phyloP scores from a whole-genome alignment of 192 early-diverging fungal genomes.

The Blastocladiella britannica region DNA sequence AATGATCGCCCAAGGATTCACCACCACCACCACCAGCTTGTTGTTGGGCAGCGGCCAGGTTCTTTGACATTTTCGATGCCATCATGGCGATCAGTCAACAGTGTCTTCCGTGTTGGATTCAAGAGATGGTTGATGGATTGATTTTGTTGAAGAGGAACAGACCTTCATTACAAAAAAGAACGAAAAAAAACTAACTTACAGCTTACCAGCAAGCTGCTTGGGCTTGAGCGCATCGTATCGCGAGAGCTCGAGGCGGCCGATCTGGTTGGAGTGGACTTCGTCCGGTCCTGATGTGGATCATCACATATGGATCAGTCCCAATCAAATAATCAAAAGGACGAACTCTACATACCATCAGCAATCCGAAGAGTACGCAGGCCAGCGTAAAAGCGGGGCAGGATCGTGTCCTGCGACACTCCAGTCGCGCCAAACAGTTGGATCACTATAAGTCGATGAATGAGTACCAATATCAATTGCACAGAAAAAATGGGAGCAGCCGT shows the following conservation, averaged over 20 bases:
- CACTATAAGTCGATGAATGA: conserved; percentile 11
- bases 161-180: too few species aligned
- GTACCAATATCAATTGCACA: too few species aligned
- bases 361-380: conserved; percentile 60
- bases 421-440: conserved; percentile 86
- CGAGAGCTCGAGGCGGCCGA: conserved; percentile 54
- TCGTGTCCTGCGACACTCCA: conserved; percentile 72
- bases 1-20: too few species aligned
- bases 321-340: conserved; percentile 1
- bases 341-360: conserved; percentile 50
- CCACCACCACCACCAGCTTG: too few species aligned
- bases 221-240: conserved; percentile 20
- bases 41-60: too few species aligned
- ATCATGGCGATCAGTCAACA: too few species aligned
- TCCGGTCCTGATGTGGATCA: conserved; percentile 37
- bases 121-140: too few species aligned
- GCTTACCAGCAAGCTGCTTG: conserved; percentile 1
- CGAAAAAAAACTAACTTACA: too few species aligned
- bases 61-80: too few species aligned
- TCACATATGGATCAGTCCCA: not conserved
- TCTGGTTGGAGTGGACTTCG: conserved; percentile 71
- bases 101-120: too few species aligned
- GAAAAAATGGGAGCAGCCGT: not conserved
- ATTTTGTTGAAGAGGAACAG: too few species aligned
- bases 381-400: conserved; percentile 65